Evolutionary conservation across 805 yeast species (phyloP).

Genomic region (Saturnispora hagleri): DNA sequence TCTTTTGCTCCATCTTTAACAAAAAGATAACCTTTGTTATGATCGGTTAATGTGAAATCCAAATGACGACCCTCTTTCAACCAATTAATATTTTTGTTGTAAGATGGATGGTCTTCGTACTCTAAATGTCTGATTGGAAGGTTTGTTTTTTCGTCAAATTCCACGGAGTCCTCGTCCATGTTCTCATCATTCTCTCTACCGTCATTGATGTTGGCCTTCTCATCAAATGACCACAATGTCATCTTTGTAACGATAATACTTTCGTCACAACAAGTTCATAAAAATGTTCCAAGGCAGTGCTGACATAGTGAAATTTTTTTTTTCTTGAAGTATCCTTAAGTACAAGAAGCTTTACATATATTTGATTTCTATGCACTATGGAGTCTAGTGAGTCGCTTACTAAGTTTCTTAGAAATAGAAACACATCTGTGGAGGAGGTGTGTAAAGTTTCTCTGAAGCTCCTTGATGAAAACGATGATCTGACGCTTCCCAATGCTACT

Average conservation of each 20-base stretch:
- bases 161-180: constrained; percentile 10
- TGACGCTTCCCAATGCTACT: constrained; percentile 47
- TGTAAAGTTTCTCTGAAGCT: constrained; percentile 27
- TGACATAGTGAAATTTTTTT: background rate
- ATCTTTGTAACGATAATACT: background rate
- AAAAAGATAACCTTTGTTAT: background rate
- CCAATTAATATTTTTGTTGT: constrained; percentile 26
- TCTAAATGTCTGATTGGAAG: constrained; percentile 27
- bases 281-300: background rate
- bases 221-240: constrained; percentile 1
- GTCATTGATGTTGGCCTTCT: background rate
- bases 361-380: background rate
- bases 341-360: background rate
- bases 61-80: constrained; percentile 27
- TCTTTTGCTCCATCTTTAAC: background rate
- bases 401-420: constrained; percentile 47
- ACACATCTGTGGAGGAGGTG: constrained; percentile 35
- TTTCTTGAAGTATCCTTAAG: background rate
- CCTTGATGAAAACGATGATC: constrained; percentile 23
- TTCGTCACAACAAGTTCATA: background rate
- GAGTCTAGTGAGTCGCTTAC: constrained; percentile 44
- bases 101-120: constrained; percentile 26
- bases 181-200: background rate
- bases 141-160: constrained; percentile 19
- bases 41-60: constrained; percentile 27